phyloP scores from a whole-genome alignment of 2,329 filamentous ascomycete species.

The Fusarium bulbicola region DNA sequence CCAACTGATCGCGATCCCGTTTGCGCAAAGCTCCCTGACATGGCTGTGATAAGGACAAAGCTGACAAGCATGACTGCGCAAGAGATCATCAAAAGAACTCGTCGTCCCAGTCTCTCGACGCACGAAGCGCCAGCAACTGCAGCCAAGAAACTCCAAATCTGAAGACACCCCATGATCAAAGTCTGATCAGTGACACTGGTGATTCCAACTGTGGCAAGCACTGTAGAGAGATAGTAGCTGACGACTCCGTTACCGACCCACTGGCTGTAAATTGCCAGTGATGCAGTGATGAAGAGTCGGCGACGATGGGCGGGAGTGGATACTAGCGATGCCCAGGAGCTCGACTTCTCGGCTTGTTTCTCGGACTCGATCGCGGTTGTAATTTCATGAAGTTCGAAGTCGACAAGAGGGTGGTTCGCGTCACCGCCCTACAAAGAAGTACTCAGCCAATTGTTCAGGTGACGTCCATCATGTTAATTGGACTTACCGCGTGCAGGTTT shows the following conservation, averaged over 20 bases:
- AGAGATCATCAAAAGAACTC: slow-evolving; percentile 7
- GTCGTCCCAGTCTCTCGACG: background rate
- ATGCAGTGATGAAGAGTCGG: slow-evolving; percentile 7
- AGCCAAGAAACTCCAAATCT: slow-evolving; percentile 17
- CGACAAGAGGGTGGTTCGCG: slow-evolving; percentile 1
- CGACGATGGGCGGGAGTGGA: slow-evolving; percentile 10
- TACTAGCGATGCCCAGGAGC: background rate
- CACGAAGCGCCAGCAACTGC: background rate
- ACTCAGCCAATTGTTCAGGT: rapidly evolving
- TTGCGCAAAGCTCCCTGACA: slow-evolving; percentile 6
- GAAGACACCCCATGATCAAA: slow-evolving; percentile 12
- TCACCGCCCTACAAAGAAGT: background rate
- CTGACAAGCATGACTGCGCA: slow-evolving; percentile 13
- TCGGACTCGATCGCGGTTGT: slow-evolving; percentile 12
- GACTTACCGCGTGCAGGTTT: slow-evolving; percentile 8
- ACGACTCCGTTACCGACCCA: slow-evolving; percentile 19
- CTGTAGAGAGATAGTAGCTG: slow-evolving; percentile 10
- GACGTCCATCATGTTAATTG: rapidly evolving
- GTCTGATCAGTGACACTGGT: slow-evolving; percentile 19
- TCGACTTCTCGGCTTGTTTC: slow-evolving; percentile 10
- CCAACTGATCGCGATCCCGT: slow-evolving; percentile 12
- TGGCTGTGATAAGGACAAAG: slow-evolving; percentile 9
- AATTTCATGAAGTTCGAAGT: slow-evolving; percentile 18
- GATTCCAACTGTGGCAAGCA: slow-evolving; percentile 3
- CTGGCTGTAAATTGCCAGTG: slow-evolving; percentile 11